Percentiles rank a stretch among this genome's conserved stretches.
Conservation (phyloP, 352 stramenopile genomes). For the Pythium myriotylum region DNA sequence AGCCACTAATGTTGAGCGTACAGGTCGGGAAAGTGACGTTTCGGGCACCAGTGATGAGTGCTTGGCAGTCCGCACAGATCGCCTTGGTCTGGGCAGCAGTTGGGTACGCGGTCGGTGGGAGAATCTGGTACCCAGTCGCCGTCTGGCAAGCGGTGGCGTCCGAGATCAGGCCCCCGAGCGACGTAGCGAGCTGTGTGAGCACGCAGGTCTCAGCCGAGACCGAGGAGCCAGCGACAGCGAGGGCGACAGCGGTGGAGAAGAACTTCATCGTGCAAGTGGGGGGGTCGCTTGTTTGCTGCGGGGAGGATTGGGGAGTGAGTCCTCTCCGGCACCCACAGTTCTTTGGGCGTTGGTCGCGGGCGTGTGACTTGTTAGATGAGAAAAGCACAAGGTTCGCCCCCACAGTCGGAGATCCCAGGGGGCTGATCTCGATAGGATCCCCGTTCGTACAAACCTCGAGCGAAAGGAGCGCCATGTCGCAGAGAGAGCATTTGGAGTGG, state of each 20-base stretch:
- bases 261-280: conserved; percentile 21
- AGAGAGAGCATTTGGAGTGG: not conserved
- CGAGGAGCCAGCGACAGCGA: not conserved
- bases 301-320: conserved; percentile 9
- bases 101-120: conserved; percentile 24
- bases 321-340: too few species aligned
- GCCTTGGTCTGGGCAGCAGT: conserved; percentile 21
- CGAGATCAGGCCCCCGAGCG: conserved; percentile 11
- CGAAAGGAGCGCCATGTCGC: not conserved
- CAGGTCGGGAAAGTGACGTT: conserved; percentile 18
- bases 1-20: conserved; percentile 13
- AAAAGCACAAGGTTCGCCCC: not conserved
- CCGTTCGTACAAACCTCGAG: too few species aligned
- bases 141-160: conserved; percentile 23
- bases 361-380: not conserved
- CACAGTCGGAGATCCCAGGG: not conserved
- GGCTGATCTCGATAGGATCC: conserved; percentile 1
- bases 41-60: conserved; percentile 8
- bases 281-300: conserved; percentile 1
- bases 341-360: not conserved
- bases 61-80: conserved; percentile 26
- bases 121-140: conserved; percentile 24
- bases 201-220: conserved; percentile 15
- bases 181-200: conserved; percentile 12
- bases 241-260: conserved; percentile 1